Conservation (phyloP, 768 basidiomycete genomes). For the Pleurotus pulmonarius region DNA sequence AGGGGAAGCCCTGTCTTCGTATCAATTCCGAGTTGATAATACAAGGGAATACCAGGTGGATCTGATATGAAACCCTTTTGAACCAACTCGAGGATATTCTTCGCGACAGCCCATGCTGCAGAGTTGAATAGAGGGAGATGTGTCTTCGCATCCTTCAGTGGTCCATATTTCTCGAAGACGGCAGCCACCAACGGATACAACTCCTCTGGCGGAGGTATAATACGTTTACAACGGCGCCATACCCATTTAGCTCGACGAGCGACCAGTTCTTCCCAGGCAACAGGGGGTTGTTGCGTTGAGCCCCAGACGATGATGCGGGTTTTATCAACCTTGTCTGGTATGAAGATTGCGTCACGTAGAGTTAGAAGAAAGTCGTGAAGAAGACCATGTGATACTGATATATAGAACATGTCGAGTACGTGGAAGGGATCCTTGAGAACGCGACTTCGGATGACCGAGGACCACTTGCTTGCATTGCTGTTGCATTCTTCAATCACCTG, state of each 20-base stretch:
- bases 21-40: conserved; percentile 3
- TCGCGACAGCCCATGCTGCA: conserved; percentile 13
- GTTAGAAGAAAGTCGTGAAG: conserved; percentile 16
- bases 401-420: conserved; percentile 22
- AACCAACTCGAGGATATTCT: conserved; percentile 19
- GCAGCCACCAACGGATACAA: conserved; percentile 13
- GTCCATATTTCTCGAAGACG: conserved; percentile 18
- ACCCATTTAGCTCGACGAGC: conserved; percentile 16
- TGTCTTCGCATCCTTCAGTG: conserved; percentile 17
- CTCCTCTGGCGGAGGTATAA: conserved; percentile 17
- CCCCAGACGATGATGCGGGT: conserved; percentile 17
- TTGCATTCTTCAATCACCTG: too few relatives aligned
- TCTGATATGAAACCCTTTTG: conserved; percentile 17
- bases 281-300: conserved; percentile 21
- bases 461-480: too few relatives aligned
- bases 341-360: conserved; percentile 22
- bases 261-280: conserved; percentile 12
- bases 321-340: conserved; percentile 19
- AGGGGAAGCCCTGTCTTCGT: conserved; percentile 18
- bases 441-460: not conserved
- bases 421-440: conserved; percentile 21
- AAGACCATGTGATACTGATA: conserved; percentile 19
- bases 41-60: conserved; percentile 14
- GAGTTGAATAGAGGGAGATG: conserved; percentile 15
- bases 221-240: conserved; percentile 13